These are phyloP conservation scores for Beta corolliflora DNA, from an alignment of 179 eudicot species.

Conservation along the genomic window DNA sequence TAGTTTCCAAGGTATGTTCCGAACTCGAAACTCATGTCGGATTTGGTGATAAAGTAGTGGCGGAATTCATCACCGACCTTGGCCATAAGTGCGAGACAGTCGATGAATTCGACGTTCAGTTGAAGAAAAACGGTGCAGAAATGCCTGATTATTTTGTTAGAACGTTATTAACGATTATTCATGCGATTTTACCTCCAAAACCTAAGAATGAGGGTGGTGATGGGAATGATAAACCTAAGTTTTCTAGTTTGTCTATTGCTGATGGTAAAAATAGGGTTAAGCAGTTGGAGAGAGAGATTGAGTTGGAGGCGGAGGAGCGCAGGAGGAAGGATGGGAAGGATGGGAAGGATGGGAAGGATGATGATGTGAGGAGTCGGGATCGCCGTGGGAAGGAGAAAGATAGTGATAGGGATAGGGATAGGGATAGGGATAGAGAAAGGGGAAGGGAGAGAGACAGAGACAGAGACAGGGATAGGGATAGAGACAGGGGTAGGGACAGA, in stretches of 20 bases:
- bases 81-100: conserved; percentile 59
- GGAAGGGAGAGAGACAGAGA: conserved; percentile 8
- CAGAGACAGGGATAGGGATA: neutral
- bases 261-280: conserved; percentile 71
- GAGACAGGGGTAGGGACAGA: conserved; percentile 7
- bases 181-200: conserved; percentile 77
- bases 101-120: conserved; percentile 60
- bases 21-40: conserved; percentile 83
- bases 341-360: neutral
- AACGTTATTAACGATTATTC: conserved; percentile 73
- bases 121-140: conserved; percentile 77
- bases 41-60: conserved; percentile 64
- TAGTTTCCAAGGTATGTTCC: conserved; percentile 78
- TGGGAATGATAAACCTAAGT: conserved; percentile 32
- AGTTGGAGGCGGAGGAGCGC: conserved; percentile 52
- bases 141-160: conserved; percentile 85
- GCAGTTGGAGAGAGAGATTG: conserved; percentile 78
- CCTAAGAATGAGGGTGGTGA: conserved; percentile 17
- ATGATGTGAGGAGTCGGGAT: conserved; percentile 22
- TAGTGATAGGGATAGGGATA: conserved; percentile 8
- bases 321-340: conserved; percentile 17
- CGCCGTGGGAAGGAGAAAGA: conserved; percentile 32
- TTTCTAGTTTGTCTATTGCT: conserved; percentile 53
- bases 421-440: conserved; percentile 16
- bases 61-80: conserved; percentile 72